These are phyloP conservation scores for Purpureocillium takamizusanense DNA, from an alignment of 2,329 filamentous ascomycete species.

Conservation along the genomic window DNA sequence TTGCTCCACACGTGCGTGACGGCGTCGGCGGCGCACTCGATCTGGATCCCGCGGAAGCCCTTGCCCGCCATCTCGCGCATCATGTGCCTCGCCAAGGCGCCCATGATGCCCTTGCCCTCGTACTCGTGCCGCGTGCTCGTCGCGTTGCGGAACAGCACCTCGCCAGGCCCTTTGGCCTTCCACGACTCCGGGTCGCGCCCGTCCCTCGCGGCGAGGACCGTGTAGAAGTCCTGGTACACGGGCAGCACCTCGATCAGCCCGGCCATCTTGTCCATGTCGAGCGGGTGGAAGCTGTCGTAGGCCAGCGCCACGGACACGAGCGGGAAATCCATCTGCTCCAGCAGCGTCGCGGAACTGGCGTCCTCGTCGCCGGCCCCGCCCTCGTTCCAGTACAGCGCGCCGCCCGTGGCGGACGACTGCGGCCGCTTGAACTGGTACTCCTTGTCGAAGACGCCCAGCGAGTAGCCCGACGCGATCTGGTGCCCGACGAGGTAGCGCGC, in stretches of 20 bases:
- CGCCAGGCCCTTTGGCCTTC: slow-evolving; percentile 13
- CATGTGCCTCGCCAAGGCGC: slow-evolving; percentile 11
- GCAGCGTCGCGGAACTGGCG: slow-evolving; percentile 9
- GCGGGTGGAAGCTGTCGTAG: slow-evolving; percentile 13
- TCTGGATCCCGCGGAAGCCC: slow-evolving; percentile 17
- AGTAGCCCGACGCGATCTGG: slow-evolving; percentile 11
- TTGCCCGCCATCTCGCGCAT: slow-evolving; percentile 11
- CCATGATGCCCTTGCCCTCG: slow-evolving; percentile 16
- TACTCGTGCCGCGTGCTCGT: slow-evolving; percentile 17
- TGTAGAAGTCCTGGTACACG: neutral
- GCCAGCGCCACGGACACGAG: slow-evolving; percentile 19
- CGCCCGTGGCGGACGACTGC: slow-evolving; percentile 13
- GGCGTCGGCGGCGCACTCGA: slow-evolving; percentile 13
- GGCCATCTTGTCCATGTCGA: slow-evolving; percentile 7
- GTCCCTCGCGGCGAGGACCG: slow-evolving; percentile 6
- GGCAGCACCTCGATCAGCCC: slow-evolving; percentile 3
- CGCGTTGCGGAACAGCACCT: slow-evolving; percentile 16
- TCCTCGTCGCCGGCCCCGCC: slow-evolving; percentile 1
- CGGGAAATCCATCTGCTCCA: slow-evolving; percentile 22
- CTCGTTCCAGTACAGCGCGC: slow-evolving; percentile 18
- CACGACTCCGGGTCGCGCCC: slow-evolving; percentile 13
- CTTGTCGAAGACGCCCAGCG: slow-evolving; percentile 14
- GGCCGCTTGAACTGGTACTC: slow-evolving; percentile 12
- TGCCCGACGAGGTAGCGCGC: slow-evolving; percentile 9
- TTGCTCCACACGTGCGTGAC: slow-evolving; percentile 16